A percentile compares a stretch with the other conserved stretches of the same genome.
phyloP scores from a whole-genome alignment of 2,329 filamentous ascomycete species.

The Aspergillus niger region DNA sequence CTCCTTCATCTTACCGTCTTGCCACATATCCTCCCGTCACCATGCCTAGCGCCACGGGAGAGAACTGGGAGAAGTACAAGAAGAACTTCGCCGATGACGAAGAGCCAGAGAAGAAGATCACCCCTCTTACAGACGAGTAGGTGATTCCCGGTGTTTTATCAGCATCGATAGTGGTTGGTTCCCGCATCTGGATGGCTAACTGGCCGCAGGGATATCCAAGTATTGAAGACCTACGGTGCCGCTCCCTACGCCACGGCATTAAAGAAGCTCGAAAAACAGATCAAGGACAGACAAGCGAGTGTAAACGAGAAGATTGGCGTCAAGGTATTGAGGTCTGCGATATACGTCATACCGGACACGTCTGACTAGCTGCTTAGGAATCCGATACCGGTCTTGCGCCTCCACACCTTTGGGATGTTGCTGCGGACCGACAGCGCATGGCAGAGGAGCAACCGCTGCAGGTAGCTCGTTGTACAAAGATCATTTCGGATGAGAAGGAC shows the following conservation, averaged over 20 bases:
- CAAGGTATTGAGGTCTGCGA: conserved; percentile 36
- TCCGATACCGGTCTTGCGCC: conserved; percentile 97
- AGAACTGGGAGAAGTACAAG: conserved; percentile 98
- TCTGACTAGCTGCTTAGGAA: conserved; percentile 61
- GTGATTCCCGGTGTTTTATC: conserved; percentile 33
- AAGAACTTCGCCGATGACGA: conserved; percentile 97
- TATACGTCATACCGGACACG: conserved; percentile 10
- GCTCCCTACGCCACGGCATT: conserved; percentile 91
- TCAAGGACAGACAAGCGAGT: conserved; percentile 97
- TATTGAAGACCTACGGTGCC: conserved; percentile 97
- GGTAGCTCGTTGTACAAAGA: conserved; percentile 97
- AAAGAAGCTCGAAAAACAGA: conserved; percentile 98
- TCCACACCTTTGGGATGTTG: conserved; percentile 98
- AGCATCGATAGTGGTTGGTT: neutral
- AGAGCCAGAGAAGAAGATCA: conserved; percentile 99
- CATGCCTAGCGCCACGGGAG: conserved; percentile 92
- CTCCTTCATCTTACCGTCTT: conserved; percentile 21
- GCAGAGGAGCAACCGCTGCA: conserved; percentile 96
- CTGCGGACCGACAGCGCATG: conserved; percentile 97
- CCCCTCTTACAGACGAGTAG: conserved; percentile 92
- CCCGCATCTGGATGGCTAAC: conserved; percentile 37
- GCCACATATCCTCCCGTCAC: conserved; percentile 53
- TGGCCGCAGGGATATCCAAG: conserved; percentile 83
- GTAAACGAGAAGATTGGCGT: conserved; percentile 96
- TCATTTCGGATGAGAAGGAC: conserved; percentile 95